Evolutionary conservation across 352 stramenopile genomes (phyloP).

Genomic region (Plasmopara halstedii): DNA sequence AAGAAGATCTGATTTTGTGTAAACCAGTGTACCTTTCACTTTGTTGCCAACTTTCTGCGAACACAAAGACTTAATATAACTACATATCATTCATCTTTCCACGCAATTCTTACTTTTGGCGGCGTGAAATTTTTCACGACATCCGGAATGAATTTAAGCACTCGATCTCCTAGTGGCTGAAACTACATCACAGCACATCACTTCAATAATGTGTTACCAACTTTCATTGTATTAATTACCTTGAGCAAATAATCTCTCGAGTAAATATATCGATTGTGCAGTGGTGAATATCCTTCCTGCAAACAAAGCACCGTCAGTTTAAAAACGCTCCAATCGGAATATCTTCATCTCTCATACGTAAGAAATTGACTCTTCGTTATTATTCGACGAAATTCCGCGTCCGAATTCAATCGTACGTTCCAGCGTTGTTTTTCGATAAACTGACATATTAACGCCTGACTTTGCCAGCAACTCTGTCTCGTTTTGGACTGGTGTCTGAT

Average conservation of each 20-base stretch:
- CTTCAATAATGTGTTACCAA: not conserved
- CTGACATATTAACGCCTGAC: not conserved
- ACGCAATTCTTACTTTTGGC: slow-evolving; percentile 21
- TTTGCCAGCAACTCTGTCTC: not conserved
- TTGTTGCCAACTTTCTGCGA: slow-evolving; percentile 32
- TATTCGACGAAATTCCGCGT: slow-evolving; percentile 10
- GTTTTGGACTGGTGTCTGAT: slow-evolving; percentile 3
- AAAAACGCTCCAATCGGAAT: not conserved
- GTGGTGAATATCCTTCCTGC: slow-evolving; percentile 25
- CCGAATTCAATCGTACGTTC: slow-evolving; percentile 8
- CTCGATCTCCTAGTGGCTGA: slow-evolving; percentile 37
- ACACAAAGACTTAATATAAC: not conserved
- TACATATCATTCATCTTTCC: not conserved
- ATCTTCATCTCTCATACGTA: slow-evolving; percentile 17
- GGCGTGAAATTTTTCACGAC: slow-evolving; percentile 34
- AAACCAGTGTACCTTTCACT: slow-evolving; percentile 47
- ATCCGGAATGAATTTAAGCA: slow-evolving; percentile 33
- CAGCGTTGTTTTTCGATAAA: slow-evolving; percentile 13
- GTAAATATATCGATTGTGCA: slow-evolving; percentile 43
- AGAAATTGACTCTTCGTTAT: slow-evolving; percentile 24
- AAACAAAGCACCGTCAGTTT: slow-evolving; percentile 1
- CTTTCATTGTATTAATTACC: slow-evolving; percentile 13
- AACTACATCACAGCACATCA: slow-evolving; percentile 30
- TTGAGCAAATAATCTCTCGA: slow-evolving; percentile 53
- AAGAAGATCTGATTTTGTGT: slow-evolving; percentile 55